phyloP scores from a whole-genome alignment of 805 yeast species.

The Teunomyces lycoperdinae region DNA sequence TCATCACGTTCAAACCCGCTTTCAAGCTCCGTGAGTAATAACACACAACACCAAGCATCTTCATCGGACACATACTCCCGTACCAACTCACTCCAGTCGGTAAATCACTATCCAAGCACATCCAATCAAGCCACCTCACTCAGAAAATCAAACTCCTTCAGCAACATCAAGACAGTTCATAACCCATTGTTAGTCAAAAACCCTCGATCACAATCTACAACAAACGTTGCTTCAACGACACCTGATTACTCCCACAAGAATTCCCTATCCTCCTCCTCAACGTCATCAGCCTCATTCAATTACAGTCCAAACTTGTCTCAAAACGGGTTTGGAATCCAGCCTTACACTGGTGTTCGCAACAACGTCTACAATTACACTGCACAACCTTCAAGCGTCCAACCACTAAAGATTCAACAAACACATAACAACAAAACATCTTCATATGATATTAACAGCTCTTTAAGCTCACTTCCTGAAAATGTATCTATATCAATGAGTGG shows the following conservation, averaged over 20 bases:
- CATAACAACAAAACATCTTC: slow-evolving; percentile 4
- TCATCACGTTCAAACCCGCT: slow-evolving; percentile 5
- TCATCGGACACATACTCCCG: not conserved
- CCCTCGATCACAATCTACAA: slow-evolving; percentile 21
- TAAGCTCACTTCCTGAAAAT: not conserved
- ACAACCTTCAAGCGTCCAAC: not conserved
- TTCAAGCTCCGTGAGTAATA: not conserved
- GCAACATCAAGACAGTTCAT: slow-evolving; percentile 17
- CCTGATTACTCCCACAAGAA: not conserved
- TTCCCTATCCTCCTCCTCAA: not conserved
- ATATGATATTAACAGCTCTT: slow-evolving; percentile 3
- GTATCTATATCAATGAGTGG: not conserved
- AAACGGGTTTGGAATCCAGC: not conserved
- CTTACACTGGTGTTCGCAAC: not conserved
- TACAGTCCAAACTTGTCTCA: not conserved
- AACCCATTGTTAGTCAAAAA: slow-evolving; percentile 17
- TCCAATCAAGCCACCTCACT: slow-evolving; percentile 3
- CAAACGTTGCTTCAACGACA: slow-evolving; percentile 15
- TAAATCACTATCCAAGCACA: not conserved
- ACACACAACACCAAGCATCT: not conserved
- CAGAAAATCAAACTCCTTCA: slow-evolving; percentile 14
- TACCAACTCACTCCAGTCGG: slow-evolving; percentile 1
- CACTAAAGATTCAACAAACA: slow-evolving; percentile 4
- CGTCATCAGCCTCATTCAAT: not conserved
- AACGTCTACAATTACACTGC: not conserved